Base-by-base conservation (phyloP, 805 yeast species). In the Scheffersomyces coipomensis region DNA sequence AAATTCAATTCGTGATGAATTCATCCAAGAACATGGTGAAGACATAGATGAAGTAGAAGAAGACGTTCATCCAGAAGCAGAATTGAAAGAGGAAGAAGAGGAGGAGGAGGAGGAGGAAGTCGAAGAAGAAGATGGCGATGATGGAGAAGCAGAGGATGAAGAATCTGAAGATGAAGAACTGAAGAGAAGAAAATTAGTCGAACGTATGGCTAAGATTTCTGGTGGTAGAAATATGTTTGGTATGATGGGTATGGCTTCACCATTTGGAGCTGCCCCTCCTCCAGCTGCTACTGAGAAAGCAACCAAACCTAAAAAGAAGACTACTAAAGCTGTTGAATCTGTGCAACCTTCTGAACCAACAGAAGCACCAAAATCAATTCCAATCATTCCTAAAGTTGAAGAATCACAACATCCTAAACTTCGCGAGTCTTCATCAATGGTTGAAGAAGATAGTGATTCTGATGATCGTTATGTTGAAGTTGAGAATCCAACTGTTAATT, bases 171-270 rank as follows among this genome's bases (percentile, higher is more conserved):
- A 79, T 31, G 95, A 86, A 55, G 93, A 85, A 45, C 71, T 82
- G 4, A 78, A 84, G 40, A 77, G 93, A 51, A 76, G 83, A 34
- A 87, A 83, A 5, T 69, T 91, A 38, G 82, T 95, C 16, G 97
- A 86, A 47, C 78, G 97, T 44, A 91, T 91, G 97, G 98, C 99
- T n/a, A 87, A 83, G 52, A 75, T 91, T 15, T 85, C 97, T 0
- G 95, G 96, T 16, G 89, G 89, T 4, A 75, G 85, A 65, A 83
- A 86, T 42, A 78, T 85, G 81, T 75, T 81, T 62, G 90, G 89
- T 32, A 78, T 78, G 83, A 74, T 78, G 79, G 82, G 82, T 2
- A 66, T 68, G 70, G 51, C 75, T 44, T 55, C 68, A 15, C 68
- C 66, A 5, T 70, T 59, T 42, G 72, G 74, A 1, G 44, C 41